These are phyloP conservation scores for Colletotrichum somersetense DNA, from an alignment of 2,329 filamentous ascomycete species.

Conservation along the genomic window DNA sequence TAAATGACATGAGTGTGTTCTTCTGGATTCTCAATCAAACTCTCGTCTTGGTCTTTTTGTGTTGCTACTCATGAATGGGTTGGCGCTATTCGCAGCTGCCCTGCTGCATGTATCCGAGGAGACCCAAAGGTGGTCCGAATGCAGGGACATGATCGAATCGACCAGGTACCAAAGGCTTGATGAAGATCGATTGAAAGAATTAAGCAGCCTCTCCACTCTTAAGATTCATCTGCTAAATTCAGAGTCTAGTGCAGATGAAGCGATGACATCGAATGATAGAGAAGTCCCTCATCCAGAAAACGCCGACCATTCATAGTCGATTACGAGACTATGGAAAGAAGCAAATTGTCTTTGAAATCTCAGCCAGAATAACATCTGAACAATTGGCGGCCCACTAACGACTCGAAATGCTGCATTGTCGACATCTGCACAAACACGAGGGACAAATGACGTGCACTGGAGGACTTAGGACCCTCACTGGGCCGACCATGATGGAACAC, in stretches of 20 bases:
- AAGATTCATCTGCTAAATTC: not conserved
- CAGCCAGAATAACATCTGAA: not conserved
- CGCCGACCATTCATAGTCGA: not conserved
- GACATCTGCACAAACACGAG: not conserved
- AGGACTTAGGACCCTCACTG: not conserved
- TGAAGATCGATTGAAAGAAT: not conserved
- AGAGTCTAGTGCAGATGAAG: not conserved
- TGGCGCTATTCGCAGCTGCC: not conserved
- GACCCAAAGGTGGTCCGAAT: not conserved
- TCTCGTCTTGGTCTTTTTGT: not conserved
- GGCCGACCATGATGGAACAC: too few species aligned
- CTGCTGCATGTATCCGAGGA: not conserved
- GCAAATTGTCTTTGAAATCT: not conserved
- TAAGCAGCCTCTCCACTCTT: not conserved
- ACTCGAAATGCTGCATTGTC: not conserved
- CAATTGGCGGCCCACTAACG: too few species aligned
- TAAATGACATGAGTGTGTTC: not conserved
- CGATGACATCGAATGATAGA: not conserved
- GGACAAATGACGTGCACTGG: not conserved
- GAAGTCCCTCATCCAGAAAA: not conserved
- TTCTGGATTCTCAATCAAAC: fast-evolving
- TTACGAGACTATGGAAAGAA: not conserved
- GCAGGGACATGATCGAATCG: not conserved
- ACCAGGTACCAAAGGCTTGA: not conserved
- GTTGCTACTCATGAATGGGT: not conserved